phyloP scores from a whole-genome alignment of 176 grass and related monocot species.

The Eragrostis nindensis region DNA sequence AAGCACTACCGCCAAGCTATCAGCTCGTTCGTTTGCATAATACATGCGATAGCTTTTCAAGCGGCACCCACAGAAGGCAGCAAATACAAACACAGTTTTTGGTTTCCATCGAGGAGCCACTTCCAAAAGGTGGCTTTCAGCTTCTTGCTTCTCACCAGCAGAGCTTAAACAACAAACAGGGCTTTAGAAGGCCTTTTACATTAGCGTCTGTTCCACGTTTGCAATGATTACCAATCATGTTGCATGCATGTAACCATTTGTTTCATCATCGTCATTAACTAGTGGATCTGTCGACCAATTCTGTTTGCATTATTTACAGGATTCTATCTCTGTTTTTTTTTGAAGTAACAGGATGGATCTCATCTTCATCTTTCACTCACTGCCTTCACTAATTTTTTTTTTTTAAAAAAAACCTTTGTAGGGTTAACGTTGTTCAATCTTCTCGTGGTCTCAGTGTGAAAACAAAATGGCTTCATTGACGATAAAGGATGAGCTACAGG shows the following conservation, averaged over 20 bases:
- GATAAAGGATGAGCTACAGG: conserved; percentile 89
- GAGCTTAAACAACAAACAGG: neutral
- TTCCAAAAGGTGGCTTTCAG: neutral
- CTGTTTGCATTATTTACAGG: conserved; percentile 9
- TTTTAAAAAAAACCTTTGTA: conserved; percentile 44
- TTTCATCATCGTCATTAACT: neutral
- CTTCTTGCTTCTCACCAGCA: neutral
- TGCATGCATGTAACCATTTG: neutral
- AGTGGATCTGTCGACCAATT: conserved; percentile 2
- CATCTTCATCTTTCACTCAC: conserved; percentile 9
- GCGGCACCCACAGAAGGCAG: neutral
- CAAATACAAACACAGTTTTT: neutral
- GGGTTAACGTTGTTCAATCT: conserved; percentile 85
- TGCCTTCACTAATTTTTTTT: conserved; percentile 30
- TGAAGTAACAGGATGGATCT: neutral
- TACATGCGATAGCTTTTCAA: too few relatives aligned
- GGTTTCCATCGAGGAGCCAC: neutral
- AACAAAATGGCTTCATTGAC: conserved; percentile 88
- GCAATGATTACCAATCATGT: neutral
- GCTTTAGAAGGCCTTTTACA: neutral
- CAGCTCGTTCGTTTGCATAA: too few relatives aligned
- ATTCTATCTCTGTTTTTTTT: conserved; percentile 9
- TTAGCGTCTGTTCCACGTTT: neutral
- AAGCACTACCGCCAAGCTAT: too few relatives aligned
- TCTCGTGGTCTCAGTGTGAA: conserved; percentile 76